Evolutionary conservation across 208 protist genomes (phyloP).

Genomic region (Blastocrithidia nonstop): DNA sequence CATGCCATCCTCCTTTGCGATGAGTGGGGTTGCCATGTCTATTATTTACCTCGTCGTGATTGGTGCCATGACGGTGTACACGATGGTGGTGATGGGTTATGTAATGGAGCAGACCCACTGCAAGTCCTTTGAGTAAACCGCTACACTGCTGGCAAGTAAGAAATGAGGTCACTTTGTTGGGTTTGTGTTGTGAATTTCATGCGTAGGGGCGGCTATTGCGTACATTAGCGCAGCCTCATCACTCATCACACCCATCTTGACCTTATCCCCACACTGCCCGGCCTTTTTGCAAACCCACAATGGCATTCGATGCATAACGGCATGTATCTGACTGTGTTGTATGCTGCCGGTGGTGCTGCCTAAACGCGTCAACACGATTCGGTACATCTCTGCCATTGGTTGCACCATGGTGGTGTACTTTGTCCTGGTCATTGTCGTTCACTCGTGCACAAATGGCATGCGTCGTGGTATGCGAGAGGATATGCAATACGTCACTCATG

Average conservation of each 20-base stretch:
- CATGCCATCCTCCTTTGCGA: constrained; percentile 30
- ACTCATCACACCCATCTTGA: constrained; percentile 34
- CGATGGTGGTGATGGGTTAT: constrained; percentile 22
- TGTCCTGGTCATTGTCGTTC: constrained; percentile 32
- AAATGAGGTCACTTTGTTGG: constrained; percentile 53
- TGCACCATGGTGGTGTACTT: constrained; percentile 62
- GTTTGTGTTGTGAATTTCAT: constrained; percentile 39
- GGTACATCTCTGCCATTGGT: constrained; percentile 56
- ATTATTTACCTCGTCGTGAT: constrained; percentile 53
- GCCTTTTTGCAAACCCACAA: constrained; percentile 18
- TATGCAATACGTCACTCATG: constrained; percentile 21
- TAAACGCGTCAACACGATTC: constrained; percentile 39
- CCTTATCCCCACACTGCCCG: constrained; percentile 10
- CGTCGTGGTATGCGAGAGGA: constrained; percentile 15
- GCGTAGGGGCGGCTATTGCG: constrained; percentile 41
- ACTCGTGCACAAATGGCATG: constrained; percentile 23
- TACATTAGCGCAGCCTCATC: constrained; percentile 59
- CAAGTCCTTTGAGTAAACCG: constrained; percentile 22
- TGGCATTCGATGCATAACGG: constrained; percentile 25
- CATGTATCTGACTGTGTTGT: constrained; percentile 19
- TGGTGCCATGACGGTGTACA: constrained; percentile 17
- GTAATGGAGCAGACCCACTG: constrained; percentile 14
- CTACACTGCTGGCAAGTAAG: constrained; percentile 27
- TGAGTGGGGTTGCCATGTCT: constrained; percentile 31
- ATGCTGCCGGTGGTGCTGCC: constrained; percentile 52